These are phyloP conservation scores for Tothia fuscella DNA, from an alignment of 2,329 filamentous ascomycete species.

Conservation along the genomic window DNA sequence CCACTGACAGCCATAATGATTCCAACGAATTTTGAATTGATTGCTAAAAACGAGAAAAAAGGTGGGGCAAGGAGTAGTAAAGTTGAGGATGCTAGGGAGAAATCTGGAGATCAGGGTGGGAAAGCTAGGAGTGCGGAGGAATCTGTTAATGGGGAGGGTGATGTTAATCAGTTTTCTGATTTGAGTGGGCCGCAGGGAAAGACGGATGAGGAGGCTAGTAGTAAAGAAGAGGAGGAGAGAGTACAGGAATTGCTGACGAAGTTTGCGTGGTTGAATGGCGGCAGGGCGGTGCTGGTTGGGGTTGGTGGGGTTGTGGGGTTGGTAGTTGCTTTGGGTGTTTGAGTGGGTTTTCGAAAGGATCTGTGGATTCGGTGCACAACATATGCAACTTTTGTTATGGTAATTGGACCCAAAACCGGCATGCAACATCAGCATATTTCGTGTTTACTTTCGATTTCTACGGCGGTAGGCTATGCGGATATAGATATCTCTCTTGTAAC, in stretches of 20 bases:
- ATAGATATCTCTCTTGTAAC: too few relatives aligned
- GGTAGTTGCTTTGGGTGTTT: slow-evolving; percentile 15
- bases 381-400: too few relatives aligned
- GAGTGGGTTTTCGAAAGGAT: too few relatives aligned
- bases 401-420: too few relatives aligned
- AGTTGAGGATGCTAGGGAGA: background rate
- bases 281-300: slow-evolving; percentile 17
- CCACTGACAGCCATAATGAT: slow-evolving; percentile 16
- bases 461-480: too few relatives aligned
- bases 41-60: slow-evolving; percentile 17
- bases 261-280: slow-evolving; percentile 18
- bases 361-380: too few relatives aligned
- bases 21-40: slow-evolving; percentile 18
- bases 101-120: background rate
- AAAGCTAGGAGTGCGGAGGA: slow-evolving; percentile 17
- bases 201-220: slow-evolving; percentile 13
- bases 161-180: slow-evolving; percentile 20
- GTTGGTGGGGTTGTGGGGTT: slow-evolving; percentile 18
- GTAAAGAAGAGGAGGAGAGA: slow-evolving; percentile 15
- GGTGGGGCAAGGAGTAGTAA: slow-evolving; percentile 12
- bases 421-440: too few relatives aligned
- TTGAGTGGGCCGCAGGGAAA: slow-evolving; percentile 17
- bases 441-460: too few relatives aligned
- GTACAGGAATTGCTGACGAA: slow-evolving; percentile 15
- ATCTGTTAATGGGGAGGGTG: slow-evolving; percentile 15